Conservation (phyloP, 495 filamentous ascomycete species). For the Penicillium verhagenii region DNA sequence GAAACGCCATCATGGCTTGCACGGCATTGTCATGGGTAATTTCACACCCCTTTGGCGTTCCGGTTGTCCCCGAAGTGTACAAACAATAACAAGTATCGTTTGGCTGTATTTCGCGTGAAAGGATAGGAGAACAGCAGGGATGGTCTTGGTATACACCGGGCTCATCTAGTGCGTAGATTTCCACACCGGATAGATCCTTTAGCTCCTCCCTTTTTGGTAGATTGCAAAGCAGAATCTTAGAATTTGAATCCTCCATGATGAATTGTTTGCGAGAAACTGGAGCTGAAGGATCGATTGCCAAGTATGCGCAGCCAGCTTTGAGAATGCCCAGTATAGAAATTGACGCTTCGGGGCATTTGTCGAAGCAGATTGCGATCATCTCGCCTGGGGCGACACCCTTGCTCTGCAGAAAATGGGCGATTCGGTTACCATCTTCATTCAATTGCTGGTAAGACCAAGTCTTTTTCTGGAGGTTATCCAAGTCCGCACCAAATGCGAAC, state of each 20-base stretch:
- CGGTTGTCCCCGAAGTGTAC: constrained; percentile 96
- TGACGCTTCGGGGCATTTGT: constrained; percentile 42
- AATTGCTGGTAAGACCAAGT: constrained; percentile 38
- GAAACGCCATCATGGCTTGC: constrained; percentile 42
- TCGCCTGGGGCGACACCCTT: constrained; percentile 29
- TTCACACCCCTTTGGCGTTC: constrained; percentile 97
- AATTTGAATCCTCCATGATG: constrained; percentile 36
- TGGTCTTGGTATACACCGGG: constrained; percentile 24
- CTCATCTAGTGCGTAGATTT: constrained; percentile 33
- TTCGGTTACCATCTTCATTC: constrained; percentile 36
- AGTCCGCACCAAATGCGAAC: constrained; percentile 31
- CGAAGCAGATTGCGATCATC: constrained; percentile 45
- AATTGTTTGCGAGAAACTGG: constrained; percentile 46
- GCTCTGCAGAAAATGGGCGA: constrained; percentile 37
- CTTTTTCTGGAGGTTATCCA: constrained; percentile 31
- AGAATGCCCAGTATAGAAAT: constrained; percentile 45
- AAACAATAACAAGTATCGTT: constrained; percentile 94
- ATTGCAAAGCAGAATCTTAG: constrained; percentile 26
- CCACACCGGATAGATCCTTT: constrained; percentile 18
- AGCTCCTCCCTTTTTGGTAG: constrained; percentile 13
- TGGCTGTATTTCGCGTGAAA: constrained; percentile 39
- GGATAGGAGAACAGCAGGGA: constrained; percentile 14
- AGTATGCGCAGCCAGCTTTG: constrained; percentile 68
- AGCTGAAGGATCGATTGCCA: constrained; percentile 57
- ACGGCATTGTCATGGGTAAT: constrained; percentile 42